A percentile compares a stretch with the other conserved stretches of the same genome.
Evolutionary conservation across 768 basidiomycete genomes (phyloP).

Genomic region (Galerina marginata): DNA sequence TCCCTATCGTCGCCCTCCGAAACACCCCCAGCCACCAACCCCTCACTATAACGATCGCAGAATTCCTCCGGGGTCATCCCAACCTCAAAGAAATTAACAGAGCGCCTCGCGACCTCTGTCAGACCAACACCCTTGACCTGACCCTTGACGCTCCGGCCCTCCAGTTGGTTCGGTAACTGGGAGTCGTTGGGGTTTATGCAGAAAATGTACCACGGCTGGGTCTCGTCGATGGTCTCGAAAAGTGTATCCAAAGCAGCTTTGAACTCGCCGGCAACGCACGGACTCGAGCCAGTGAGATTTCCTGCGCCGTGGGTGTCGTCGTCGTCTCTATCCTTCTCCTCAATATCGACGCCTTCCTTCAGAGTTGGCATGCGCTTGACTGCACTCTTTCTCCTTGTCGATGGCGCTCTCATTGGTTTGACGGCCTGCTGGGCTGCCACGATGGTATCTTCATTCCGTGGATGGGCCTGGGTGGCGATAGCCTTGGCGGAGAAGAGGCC

Average conservation of each 20-base stretch:
- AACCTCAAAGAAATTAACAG: conserved; percentile 75
- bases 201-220: conserved; percentile 90
- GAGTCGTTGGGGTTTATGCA: conserved; percentile 96
- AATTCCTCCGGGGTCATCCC: conserved; percentile 89
- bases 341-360: conserved; percentile 46
- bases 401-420: conserved; percentile 94
- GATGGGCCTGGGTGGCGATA: conserved; percentile 92
- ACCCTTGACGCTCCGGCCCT: conserved; percentile 89
- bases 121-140: conserved; percentile 87
- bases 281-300: conserved; percentile 36
- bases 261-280: conserved; percentile 91
- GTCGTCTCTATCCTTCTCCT: conserved; percentile 60
- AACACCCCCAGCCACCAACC: conserved; percentile 61
- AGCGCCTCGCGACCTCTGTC: conserved; percentile 75
- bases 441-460: conserved; percentile 92
- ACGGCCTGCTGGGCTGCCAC: conserved; percentile 93
- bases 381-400: conserved; percentile 81
- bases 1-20: conserved; percentile 65
- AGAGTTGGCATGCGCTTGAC: conserved; percentile 66
- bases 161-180: conserved; percentile 92
- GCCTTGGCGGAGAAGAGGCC: conserved; percentile 87
- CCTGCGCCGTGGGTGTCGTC: conserved; percentile 46
- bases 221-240: conserved; percentile 87
- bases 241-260: conserved; percentile 82
- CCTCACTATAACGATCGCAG: conserved; percentile 79